These are phyloP conservation scores for Phycomyces nitens DNA, from an alignment of 192 early-diverging fungal genomes.

Conservation along the genomic window DNA sequence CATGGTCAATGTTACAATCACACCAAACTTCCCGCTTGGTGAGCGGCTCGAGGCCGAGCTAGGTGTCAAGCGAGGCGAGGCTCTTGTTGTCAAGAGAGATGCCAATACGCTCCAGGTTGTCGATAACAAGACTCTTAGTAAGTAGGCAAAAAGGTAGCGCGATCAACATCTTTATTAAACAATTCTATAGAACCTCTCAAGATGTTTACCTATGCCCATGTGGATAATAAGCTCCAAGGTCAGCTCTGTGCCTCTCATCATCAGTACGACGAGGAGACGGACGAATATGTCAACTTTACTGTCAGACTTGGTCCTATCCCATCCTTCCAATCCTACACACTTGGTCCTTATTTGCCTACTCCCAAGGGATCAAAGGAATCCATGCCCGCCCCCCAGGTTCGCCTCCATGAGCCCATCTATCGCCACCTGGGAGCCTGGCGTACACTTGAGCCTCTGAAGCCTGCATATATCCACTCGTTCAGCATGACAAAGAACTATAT, in stretches of 20 bases:
- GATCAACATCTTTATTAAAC: background rate
- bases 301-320: slow-evolving; percentile 29
- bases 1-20: slow-evolving; percentile 38
- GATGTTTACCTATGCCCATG: slow-evolving; percentile 36
- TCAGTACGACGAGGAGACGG: slow-evolving; percentile 32
- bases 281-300: slow-evolving; percentile 40
- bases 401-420: slow-evolving; percentile 25
- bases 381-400: slow-evolving; percentile 1
- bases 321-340: slow-evolving; percentile 21
- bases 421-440: slow-evolving; percentile 30
- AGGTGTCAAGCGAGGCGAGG: slow-evolving; percentile 22
- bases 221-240: slow-evolving; percentile 25
- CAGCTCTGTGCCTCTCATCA: slow-evolving; percentile 37
- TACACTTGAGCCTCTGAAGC: slow-evolving; percentile 25
- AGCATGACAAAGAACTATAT: slow-evolving; percentile 42
- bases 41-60: slow-evolving; percentile 17
- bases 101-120: slow-evolving; percentile 37
- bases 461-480: slow-evolving; percentile 49
- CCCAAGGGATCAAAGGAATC: background rate
- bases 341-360: slow-evolving; percentile 19
- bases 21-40: slow-evolving; percentile 38
- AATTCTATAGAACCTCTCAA: slow-evolving; percentile 27
- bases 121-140: slow-evolving; percentile 28
- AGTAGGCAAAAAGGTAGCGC: background rate
- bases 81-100: slow-evolving; percentile 35